phyloP scores from a whole-genome alignment of 495 filamentous ascomycete genomes.

The Hamigera avellanea region DNA sequence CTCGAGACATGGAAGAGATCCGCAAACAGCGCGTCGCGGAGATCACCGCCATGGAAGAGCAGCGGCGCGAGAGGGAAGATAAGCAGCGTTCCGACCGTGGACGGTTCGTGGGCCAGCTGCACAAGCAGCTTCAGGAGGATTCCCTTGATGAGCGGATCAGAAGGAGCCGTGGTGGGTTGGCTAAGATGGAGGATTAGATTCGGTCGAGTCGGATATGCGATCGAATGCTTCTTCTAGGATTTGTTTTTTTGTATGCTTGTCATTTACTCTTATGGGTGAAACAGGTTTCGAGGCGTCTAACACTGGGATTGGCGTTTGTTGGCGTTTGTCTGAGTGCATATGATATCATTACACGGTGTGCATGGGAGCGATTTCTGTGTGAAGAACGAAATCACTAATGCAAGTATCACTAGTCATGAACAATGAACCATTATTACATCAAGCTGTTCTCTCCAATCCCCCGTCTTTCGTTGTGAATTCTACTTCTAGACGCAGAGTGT shows the following conservation, averaged over 20 bases:
- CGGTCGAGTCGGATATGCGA: background rate
- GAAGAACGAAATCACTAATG: too few relatives aligned
- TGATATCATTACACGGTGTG: too few relatives aligned
- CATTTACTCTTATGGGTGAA: too few relatives aligned
- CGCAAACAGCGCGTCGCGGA: conserved; percentile 61
- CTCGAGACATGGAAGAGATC: conserved; percentile 62
- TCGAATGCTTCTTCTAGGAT: conserved; percentile 1
- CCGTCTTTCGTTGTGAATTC: too few relatives aligned
- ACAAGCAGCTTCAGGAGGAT: conserved; percentile 28
- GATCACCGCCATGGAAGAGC: conserved; percentile 52
- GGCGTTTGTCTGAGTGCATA: too few relatives aligned
- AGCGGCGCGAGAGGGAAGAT: conserved; percentile 50
- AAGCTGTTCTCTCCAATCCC: too few relatives aligned
- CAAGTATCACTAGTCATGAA: too few relatives aligned
- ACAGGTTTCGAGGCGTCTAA: too few relatives aligned
- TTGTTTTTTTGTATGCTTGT: background rate
- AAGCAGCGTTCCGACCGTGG: conserved; percentile 30
- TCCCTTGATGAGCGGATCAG: conserved; percentile 32
- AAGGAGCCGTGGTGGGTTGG: conserved; percentile 27
- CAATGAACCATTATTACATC: too few relatives aligned
- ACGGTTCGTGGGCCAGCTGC: conserved; percentile 28
- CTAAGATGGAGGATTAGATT: conserved; percentile 26
- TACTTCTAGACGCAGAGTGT: too few relatives aligned
- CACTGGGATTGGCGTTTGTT: too few relatives aligned
- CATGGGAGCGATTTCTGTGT: too few relatives aligned